phyloP scores from a whole-genome alignment of 257 asterid species.

The Przewalskia tangutica region DNA sequence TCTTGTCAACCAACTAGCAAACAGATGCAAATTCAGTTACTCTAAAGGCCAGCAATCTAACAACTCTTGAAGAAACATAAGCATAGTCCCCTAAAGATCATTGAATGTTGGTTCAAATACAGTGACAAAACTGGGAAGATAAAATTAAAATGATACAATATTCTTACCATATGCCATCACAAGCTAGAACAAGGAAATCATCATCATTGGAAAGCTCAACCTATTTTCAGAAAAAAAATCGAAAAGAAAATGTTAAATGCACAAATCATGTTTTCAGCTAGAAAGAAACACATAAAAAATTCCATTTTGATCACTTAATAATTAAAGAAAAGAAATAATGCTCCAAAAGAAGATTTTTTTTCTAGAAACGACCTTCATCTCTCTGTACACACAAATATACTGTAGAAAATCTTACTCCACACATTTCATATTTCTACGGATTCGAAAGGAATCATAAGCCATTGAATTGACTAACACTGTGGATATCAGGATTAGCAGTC shows the following conservation, averaged over 20 bases:
- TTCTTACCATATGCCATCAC: slow-evolving; percentile 97
- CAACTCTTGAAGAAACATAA: background rate
- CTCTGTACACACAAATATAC: background rate
- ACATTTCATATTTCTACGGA: background rate
- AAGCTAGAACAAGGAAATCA: slow-evolving; percentile 84
- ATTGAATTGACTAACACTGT: slow-evolving; percentile 39
- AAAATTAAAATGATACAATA: slow-evolving; percentile 3
- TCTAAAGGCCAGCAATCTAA: background rate
- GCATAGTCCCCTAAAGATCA: background rate
- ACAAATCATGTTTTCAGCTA: background rate
- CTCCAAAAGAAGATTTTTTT: background rate
- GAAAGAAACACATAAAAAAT: background rate
- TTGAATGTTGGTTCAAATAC: background rate
- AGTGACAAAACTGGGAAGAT: background rate
- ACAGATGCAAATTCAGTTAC: background rate
- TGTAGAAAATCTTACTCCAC: background rate
- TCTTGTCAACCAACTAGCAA: background rate
- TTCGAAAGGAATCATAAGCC: background rate
- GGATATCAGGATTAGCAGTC: slow-evolving; percentile 81
- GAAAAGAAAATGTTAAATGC: slow-evolving; percentile 6
- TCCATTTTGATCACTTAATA: background rate
- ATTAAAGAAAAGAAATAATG: background rate
- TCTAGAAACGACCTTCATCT: background rate
- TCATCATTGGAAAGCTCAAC: slow-evolving; percentile 70
- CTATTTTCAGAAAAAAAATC: slow-evolving; percentile 28